These are phyloP conservation scores for Globisporangium spiculum DNA, from an alignment of 352 stramenopile species.

Conservation along the genomic window DNA sequence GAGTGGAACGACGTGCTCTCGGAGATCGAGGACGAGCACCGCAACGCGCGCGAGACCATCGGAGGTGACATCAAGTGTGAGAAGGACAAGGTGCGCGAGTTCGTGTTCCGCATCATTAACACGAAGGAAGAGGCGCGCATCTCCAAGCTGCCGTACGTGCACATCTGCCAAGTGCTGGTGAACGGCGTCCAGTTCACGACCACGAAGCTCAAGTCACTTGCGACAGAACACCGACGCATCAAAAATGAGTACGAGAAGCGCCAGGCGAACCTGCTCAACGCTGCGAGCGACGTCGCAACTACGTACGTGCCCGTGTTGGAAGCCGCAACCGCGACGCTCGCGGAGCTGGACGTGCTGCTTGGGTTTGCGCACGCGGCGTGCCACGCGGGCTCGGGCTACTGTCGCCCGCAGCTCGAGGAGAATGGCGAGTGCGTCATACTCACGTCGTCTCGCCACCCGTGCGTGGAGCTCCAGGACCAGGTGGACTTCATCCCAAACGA, in stretches of 20 bases:
- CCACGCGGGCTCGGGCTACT: constrained; percentile 85
- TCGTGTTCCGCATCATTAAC: constrained; percentile 93
- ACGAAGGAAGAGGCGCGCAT: constrained; percentile 92
- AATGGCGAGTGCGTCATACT: constrained; percentile 69
- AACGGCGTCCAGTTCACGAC: constrained; percentile 99
- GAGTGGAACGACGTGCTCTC: constrained; percentile 72
- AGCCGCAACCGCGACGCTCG: constrained; percentile 80
- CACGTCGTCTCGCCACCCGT: constrained; percentile 93
- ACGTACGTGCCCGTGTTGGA: constrained; percentile 97
- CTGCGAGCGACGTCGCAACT: constrained; percentile 92
- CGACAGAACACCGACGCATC: constrained; percentile 80
- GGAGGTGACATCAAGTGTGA: constrained; percentile 91
- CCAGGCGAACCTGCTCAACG: constrained; percentile 87
- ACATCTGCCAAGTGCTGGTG: constrained; percentile 94
- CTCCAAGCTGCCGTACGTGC: constrained; percentile 83
- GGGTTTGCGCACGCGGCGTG: constrained; percentile 94
- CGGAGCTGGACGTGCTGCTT: constrained; percentile 94
- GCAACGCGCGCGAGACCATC: constrained; percentile 54
- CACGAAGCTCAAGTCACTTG: constrained; percentile 85
- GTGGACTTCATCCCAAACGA: constrained; percentile 98
- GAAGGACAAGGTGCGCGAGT: constrained; percentile 87
- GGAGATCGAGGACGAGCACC: constrained; percentile 83
- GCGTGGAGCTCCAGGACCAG: constrained; percentile 96
- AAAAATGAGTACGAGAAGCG: constrained; percentile 90
- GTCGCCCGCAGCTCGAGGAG: constrained; percentile 52